A percentile compares a stretch with the other conserved stretches of the same genome.
Conservation (phyloP, 1,284 basidiomycete genomes). For the Marasmius sp. region DNA sequence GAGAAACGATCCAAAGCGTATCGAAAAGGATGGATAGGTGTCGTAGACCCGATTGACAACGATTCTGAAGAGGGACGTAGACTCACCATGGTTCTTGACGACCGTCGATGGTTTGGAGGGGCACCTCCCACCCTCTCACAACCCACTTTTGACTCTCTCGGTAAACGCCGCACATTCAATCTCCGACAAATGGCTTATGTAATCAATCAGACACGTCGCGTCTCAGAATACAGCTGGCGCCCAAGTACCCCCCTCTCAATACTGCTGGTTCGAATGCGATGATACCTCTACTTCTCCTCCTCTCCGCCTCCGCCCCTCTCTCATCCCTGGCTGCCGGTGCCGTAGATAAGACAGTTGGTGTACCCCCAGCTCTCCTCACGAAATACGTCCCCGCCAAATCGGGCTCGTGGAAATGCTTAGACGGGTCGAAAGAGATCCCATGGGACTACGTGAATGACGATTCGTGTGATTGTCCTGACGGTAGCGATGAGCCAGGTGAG, state of each 20-base stretch:
- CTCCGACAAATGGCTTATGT: not conserved
- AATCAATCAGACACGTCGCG: not conserved
- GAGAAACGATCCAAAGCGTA: not conserved
- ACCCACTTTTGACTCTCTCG: not conserved
- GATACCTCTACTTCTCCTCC: not conserved
- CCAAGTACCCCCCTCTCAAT: too few species aligned
- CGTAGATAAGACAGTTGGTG: conserved; percentile 32
- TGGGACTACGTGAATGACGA: conserved; percentile 90
- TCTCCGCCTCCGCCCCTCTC: not conserved
- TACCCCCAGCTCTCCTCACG: conserved; percentile 42
- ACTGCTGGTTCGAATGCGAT: too few species aligned
- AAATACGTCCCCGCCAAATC: conserved; percentile 47
- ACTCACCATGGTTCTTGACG: conserved; percentile 3
- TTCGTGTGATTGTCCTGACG: conserved; percentile 92
- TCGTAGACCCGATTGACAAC: not conserved
- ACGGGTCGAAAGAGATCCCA: conserved; percentile 70
- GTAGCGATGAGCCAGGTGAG: conserved; percentile 80
- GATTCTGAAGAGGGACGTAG: not conserved
- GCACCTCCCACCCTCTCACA: not conserved
- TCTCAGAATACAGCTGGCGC: not conserved
- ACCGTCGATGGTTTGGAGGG: not conserved
- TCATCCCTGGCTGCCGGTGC: not conserved
- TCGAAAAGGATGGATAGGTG: not conserved
- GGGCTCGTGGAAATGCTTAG: conserved; percentile 71
- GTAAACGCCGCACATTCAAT: not conserved